A percentile compares a stretch with the other conserved stretches of the same genome.
phyloP scores from a whole-genome alignment of 805 yeast genomes.

The Cyberlindnera amylophila region DNA sequence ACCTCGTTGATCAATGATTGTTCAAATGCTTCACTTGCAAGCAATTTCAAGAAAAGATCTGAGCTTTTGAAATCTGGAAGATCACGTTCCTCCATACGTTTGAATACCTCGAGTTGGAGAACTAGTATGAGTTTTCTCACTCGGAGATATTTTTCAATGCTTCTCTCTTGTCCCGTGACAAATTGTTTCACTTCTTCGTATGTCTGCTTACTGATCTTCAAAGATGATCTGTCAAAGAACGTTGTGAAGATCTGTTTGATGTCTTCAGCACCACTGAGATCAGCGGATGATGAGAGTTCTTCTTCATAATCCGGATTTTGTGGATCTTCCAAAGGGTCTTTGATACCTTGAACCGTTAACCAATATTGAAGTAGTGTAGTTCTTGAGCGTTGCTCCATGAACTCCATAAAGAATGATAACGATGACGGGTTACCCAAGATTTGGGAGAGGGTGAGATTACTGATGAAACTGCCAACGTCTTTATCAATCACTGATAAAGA shows the following conservation, averaged over 20 bases:
- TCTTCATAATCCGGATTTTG: slow-evolving; percentile 28
- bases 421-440: slow-evolving; percentile 47
- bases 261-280: slow-evolving; percentile 47
- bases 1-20: slow-evolving; percentile 27
- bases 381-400: slow-evolving; percentile 48
- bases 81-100: slow-evolving; percentile 48
- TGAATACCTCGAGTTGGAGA: slow-evolving; percentile 52
- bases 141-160: slow-evolving; percentile 35
- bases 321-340: slow-evolving; percentile 62
- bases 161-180: slow-evolving; percentile 24
- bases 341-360: slow-evolving; percentile 61
- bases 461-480: slow-evolving; percentile 25
- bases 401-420: slow-evolving; percentile 47
- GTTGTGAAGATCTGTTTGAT: slow-evolving; percentile 44
- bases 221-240: slow-evolving; percentile 35
- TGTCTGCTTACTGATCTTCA: slow-evolving; percentile 28
- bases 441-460: slow-evolving; percentile 34
- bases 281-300: slow-evolving; percentile 31
- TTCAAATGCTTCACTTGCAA: slow-evolving; percentile 41
- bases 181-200: slow-evolving; percentile 37
- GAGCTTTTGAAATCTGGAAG: slow-evolving; percentile 61
- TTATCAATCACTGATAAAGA: slow-evolving; percentile 10
- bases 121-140: slow-evolving; percentile 60
- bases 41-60: slow-evolving; percentile 46
- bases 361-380: slow-evolving; percentile 55